Conservation (phyloP, 2,329 filamentous ascomycete species). For the Hyphodiscus sp. region DNA sequence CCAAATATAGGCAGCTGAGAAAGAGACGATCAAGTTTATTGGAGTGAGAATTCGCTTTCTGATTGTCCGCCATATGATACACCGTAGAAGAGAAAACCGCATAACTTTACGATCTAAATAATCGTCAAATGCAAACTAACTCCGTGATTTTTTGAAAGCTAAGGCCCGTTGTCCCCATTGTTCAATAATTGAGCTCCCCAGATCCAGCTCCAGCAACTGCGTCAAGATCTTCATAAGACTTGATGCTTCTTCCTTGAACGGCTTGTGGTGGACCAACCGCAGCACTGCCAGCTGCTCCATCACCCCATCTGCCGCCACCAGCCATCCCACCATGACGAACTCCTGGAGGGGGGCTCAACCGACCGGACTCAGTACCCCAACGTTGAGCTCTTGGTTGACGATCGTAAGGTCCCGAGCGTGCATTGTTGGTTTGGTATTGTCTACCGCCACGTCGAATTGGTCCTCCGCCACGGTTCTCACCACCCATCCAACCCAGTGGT, state of each 20-base stretch:
- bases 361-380: slow-evolving; percentile 40
- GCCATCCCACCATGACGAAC: slow-evolving; percentile 43
- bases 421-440: slow-evolving; percentile 49
- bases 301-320: slow-evolving; percentile 60
- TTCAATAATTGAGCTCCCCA: slow-evolving; percentile 82
- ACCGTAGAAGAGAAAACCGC: neutral
- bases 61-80: neutral
- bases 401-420: slow-evolving; percentile 66
- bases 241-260: slow-evolving; percentile 84
- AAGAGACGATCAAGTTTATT: too few species aligned
- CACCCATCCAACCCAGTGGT: slow-evolving; percentile 42
- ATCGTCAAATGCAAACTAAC: neutral
- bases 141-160: neutral
- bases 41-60: neutral
- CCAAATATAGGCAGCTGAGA: too few species aligned
- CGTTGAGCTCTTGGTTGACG: slow-evolving; percentile 52
- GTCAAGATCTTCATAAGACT: slow-evolving; percentile 96
- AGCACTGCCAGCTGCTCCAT: slow-evolving; percentile 65
- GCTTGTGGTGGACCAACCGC: slow-evolving; percentile 84
- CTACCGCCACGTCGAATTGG: slow-evolving; percentile 64
- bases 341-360: slow-evolving; percentile 42
- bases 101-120: neutral
- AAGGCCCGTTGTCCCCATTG: neutral
- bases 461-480: slow-evolving; percentile 51
- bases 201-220: slow-evolving; percentile 69